Base-by-base conservation (phyloP, 345 rosid genomes). In the Abelmoschus esculentus region DNA sequence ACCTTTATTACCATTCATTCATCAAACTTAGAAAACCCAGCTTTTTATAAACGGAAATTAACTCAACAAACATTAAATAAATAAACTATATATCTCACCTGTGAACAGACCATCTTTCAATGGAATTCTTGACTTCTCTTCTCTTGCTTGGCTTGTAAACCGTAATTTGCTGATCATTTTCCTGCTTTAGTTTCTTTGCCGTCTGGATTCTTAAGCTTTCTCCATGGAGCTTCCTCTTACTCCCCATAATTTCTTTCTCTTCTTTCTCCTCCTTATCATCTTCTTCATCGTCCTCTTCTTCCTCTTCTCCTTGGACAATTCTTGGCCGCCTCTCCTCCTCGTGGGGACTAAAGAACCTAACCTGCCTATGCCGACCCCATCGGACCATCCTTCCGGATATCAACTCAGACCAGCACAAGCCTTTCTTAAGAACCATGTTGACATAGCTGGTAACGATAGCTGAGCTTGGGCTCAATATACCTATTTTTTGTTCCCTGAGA, bases 351-450 rank as follows among this genome's bases (percentile, higher is more conserved):
- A 82, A 70, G 69, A 83, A 89, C 75, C 77, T 75, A 44, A 90
- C 92, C 18, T 76, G 89, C 74, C 89, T 69, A 65, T 87, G 85
- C 75, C 74, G 78, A 12, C 98, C 99, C 99, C 99, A 92, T 22
- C 74, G 77, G 57, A 87, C 73, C 84, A 88, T 73, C 70, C 78
- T 86, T 4, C 78, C 54, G 13, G 82, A 78, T 38, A 65, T 77
- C 10, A 96, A 77, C 79, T 79, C 81, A 19, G 89, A 82, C 80
- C 76, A 83, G 69, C 87, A 85, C 44, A 68, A 44, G 12, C 84
- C 89, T 63, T 76, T 83, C 70, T 76, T 80, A 12, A 82, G 7
- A 31, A 65, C 75, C 34, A 66, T 55, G 22, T 29, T 58, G 56
- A 53, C 69, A 36, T 46, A 49, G 74, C 72, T 54, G 9, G 75